phyloP scores from a whole-genome alignment of 257 asterid genomes.

The Petunia secreta region DNA sequence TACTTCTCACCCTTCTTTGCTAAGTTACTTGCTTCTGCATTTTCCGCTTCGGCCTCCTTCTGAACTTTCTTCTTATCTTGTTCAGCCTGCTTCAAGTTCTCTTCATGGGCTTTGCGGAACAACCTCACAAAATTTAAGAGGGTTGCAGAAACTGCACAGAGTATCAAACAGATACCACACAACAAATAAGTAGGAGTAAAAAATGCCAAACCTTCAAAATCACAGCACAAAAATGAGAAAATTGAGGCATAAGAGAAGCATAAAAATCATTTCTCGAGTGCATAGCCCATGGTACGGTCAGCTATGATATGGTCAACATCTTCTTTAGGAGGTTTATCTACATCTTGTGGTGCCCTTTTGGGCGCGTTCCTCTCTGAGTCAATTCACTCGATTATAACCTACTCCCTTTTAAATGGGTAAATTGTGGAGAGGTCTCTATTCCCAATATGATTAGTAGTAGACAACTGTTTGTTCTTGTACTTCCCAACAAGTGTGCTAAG shows the following conservation, averaged over 20 bases:
- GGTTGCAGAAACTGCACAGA: slow-evolving; percentile 61
- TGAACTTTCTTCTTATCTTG: slow-evolving; percentile 75
- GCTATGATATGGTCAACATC: no score
- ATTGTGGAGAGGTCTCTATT: not conserved
- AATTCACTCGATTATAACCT: not conserved
- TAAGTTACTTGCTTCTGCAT: slow-evolving; percentile 47
- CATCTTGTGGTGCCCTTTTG: not conserved
- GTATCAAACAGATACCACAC: slow-evolving; percentile 31
- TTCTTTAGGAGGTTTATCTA: no score
- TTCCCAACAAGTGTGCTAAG: not conserved
- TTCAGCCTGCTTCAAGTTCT: slow-evolving; percentile 73
- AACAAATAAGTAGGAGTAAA: not conserved
- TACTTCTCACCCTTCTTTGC: slow-evolving; percentile 43
- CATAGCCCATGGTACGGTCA: no score
- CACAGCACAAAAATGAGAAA: not conserved
- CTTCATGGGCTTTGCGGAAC: slow-evolving; percentile 74
- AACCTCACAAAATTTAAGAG: slow-evolving; percentile 73
- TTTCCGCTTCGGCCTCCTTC: slow-evolving; percentile 74
- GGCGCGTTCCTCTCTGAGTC: not conserved
- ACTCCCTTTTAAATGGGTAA: not conserved
- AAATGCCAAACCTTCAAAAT: slow-evolving; percentile 13
- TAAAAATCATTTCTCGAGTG: not conserved
- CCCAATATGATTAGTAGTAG: not conserved
- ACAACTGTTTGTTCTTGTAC: not conserved
- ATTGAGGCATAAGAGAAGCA: not conserved